Conservation (phyloP, 2,329 filamentous ascomycete genomes). For the Chrysoporthe austroafricana region DNA sequence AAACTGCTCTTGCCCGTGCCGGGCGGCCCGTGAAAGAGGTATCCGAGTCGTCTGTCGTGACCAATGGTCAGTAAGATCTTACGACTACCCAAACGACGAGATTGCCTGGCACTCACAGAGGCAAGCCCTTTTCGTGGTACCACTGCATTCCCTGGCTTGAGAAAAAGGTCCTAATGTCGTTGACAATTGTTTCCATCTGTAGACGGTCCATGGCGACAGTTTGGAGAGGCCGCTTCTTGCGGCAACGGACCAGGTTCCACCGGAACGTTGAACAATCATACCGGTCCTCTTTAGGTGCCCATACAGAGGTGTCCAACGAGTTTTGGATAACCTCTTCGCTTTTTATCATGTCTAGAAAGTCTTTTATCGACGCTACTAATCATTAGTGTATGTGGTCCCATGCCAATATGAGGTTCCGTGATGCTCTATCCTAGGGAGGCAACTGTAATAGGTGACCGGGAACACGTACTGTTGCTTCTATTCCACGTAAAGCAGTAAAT, state of each 20-base stretch:
- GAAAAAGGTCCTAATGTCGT: constrained; percentile 21
- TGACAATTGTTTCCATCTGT: constrained; percentile 16
- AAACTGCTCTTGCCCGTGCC: constrained; percentile 22
- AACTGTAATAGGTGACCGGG: no score
- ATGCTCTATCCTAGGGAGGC: no score
- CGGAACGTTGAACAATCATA: background rate
- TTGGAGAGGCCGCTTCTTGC: constrained; percentile 10
- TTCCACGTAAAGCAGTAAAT: constrained; percentile 30
- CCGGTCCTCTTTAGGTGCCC: no score
- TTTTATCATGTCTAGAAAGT: no score
- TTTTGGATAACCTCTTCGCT: no score
- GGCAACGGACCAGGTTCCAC: constrained; percentile 3
- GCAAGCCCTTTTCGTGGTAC: constrained; percentile 22
- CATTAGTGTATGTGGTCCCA: no score
- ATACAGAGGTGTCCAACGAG: no score
- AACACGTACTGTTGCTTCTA: constrained; percentile 1
- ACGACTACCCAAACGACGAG: background rate
- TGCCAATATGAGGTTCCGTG: no score
- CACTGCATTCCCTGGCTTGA: constrained; percentile 14
- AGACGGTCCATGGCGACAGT: constrained; percentile 21
- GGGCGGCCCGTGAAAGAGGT: constrained; percentile 25
- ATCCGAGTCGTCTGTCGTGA: constrained; percentile 12
- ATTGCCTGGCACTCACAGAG: background rate
- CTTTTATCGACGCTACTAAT: no score
- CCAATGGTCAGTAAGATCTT: background rate